A percentile compares a stretch with the other conserved stretches of the same genome.
Evolutionary conservation across 306 rosid species (phyloP).

Genomic region (Dalbergia oliveri): DNA sequence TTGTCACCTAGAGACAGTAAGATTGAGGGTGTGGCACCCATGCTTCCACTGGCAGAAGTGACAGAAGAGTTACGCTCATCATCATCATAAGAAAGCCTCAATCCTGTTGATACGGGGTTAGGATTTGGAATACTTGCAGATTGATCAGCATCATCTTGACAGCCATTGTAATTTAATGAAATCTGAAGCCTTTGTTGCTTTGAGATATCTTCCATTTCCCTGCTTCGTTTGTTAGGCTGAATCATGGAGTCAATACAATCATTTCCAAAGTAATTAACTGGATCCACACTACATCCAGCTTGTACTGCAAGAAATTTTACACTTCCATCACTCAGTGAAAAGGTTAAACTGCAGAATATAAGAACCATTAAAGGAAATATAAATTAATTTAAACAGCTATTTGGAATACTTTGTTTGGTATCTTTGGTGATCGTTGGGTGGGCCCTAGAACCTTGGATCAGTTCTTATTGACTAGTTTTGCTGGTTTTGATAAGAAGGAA

Average conservation of each 20-base stretch:
- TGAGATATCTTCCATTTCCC: conserved; percentile 75
- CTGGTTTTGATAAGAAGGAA: no score
- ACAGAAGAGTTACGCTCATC: conserved; percentile 94
- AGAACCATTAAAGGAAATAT: conserved; percentile 16
- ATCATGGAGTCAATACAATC: conserved; percentile 71
- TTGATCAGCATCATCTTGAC: conserved; percentile 76
- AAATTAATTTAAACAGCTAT: neutral
- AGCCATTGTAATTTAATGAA: conserved; percentile 74
- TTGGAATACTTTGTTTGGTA: neutral
- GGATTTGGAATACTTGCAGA: conserved; percentile 80
- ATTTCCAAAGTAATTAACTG: conserved; percentile 78
- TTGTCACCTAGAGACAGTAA: conserved; percentile 75
- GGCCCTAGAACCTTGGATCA: no score
- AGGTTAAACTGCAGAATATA: conserved; percentile 31
- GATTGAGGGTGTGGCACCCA: conserved; percentile 72
- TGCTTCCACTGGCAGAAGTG: conserved; percentile 91
- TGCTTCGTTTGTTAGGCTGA: conserved; percentile 70
- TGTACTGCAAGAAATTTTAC: conserved; percentile 64
- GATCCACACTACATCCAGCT: conserved; percentile 78
- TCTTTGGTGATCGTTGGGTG: neutral
- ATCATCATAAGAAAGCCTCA: conserved; percentile 87
- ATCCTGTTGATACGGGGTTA: conserved; percentile 87
- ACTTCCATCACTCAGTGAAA: conserved; percentile 38
- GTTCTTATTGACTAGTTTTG: no score
- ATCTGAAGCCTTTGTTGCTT: conserved; percentile 86